Conservation (phyloP, 441 rosid genomes). For the Bocquillonia castaneifolia region DNA sequence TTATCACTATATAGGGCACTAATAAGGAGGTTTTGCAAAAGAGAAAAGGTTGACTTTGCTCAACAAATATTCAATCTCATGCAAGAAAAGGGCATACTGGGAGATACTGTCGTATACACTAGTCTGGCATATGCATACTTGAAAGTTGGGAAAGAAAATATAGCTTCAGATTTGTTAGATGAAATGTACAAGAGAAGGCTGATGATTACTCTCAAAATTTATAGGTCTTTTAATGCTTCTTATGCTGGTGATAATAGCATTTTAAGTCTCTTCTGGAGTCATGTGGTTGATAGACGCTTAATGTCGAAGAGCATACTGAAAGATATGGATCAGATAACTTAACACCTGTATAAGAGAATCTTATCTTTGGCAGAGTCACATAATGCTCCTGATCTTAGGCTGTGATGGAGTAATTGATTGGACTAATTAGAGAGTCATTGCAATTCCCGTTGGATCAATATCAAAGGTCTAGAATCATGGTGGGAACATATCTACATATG, state of each 20-base stretch:
- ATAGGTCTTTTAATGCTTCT: constrained; percentile 56
- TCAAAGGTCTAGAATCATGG: not conserved
- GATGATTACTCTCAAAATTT: constrained; percentile 64
- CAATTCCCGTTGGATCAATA: not conserved
- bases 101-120: constrained; percentile 64
- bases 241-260: constrained; percentile 43
- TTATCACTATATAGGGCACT: constrained; percentile 74
- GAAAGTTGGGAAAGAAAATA: constrained; percentile 58
- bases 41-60: constrained; percentile 55
- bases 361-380: not conserved
- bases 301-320: constrained; percentile 57
- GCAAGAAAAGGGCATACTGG: constrained; percentile 60
- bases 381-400: not conserved
- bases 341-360: not conserved
- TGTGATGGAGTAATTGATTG: not conserved
- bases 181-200: constrained; percentile 71
- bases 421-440: not conserved
- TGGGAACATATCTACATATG: too few species aligned
- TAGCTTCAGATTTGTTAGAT: constrained; percentile 52
- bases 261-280: constrained; percentile 67
- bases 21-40: constrained; percentile 77
- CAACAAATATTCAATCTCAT: constrained; percentile 45
- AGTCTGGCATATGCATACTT: constrained; percentile 71
- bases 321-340: constrained; percentile 39
- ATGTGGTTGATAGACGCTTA: constrained; percentile 52